phyloP scores from a whole-genome alignment of 116 monocot species.

The Trichopus zeylanicus region DNA sequence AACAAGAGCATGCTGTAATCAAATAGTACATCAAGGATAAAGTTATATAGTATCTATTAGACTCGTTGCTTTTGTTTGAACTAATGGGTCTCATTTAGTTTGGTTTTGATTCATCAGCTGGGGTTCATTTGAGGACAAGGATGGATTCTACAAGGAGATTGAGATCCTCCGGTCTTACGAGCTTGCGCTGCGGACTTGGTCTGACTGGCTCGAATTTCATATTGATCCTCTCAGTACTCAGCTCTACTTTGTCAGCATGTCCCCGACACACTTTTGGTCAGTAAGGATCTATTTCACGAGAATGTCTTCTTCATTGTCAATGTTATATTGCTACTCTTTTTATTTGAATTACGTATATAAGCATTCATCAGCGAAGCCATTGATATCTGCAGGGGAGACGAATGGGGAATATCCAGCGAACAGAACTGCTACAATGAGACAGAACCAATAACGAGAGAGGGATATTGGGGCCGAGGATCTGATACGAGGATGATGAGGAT shows the following conservation, averaged over 20 bases:
- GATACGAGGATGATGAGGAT: constrained; percentile 33
- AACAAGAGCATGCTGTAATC: no score
- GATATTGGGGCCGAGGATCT: constrained; percentile 41
- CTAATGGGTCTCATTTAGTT: no score
- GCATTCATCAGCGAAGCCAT: no score
- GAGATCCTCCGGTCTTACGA: constrained; percentile 53
- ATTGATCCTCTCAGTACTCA: constrained; percentile 28
- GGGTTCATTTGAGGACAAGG: constrained; percentile 70
- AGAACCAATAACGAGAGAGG: constrained; percentile 36
- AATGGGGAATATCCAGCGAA: constrained; percentile 32
- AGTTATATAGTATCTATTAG: neutral
- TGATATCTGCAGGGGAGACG: constrained; percentile 62
- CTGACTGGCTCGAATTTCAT: constrained; percentile 41
- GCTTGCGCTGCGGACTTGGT: constrained; percentile 63
- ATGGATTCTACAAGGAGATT: constrained; percentile 46
- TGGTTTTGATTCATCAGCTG: constrained; percentile 32
- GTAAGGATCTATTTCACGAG: neutral
- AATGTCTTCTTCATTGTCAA: no score
- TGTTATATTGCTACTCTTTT: no score
- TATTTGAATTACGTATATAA: no score
- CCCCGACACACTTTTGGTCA: constrained; percentile 73
- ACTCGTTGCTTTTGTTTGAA: no score
- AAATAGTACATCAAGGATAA: neutral
- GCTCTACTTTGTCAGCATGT: constrained; percentile 67
- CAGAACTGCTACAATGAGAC: constrained; percentile 80